Evolutionary conservation across 2,329 filamentous ascomycete species (phyloP).

Genomic region (Didymella arachidicola): DNA sequence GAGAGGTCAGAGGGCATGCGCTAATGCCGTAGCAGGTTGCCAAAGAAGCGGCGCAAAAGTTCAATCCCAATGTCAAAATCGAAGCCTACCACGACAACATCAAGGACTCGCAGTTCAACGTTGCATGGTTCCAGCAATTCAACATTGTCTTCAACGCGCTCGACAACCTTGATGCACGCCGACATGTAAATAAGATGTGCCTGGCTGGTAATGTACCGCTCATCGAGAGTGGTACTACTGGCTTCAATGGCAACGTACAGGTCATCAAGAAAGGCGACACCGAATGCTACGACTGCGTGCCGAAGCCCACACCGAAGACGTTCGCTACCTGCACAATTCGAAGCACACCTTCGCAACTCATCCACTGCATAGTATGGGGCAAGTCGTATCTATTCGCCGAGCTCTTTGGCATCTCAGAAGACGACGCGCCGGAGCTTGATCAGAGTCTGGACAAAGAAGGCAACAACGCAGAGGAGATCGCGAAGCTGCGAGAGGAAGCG

Average conservation of each 20-base stretch:
- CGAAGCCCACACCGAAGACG: constrained; percentile 88
- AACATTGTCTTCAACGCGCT: constrained; percentile 93
- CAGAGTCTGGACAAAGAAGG: constrained; percentile 78
- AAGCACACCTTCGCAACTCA: constrained; percentile 93
- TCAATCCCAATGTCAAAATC: constrained; percentile 88
- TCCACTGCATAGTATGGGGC: constrained; percentile 98
- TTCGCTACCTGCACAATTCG: constrained; percentile 98
- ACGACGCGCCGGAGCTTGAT: constrained; percentile 80
- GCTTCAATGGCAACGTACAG: constrained; percentile 97
- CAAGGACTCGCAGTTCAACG: constrained; percentile 84
- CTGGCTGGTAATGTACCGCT: constrained; percentile 87
- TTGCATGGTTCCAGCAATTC: constrained; percentile 87
- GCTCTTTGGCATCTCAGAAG: constrained; percentile 90
- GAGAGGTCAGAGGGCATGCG: constrained; percentile 11
- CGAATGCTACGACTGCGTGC: constrained; percentile 94
- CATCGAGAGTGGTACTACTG: constrained; percentile 95
- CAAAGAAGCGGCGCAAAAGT: constrained; percentile 86
- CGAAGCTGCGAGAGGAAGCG: constrained; percentile 83
- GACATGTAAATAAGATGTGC: constrained; percentile 98
- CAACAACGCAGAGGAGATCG: constrained; percentile 88
- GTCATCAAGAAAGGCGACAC: constrained; percentile 91
- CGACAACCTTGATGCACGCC: constrained; percentile 91
- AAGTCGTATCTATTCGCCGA: constrained; percentile 97
- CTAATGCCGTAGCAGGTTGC: constrained; percentile 69
- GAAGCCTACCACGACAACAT: constrained; percentile 94